These are phyloP conservation scores for Phycomyces blakesleeanus DNA, from an alignment of 192 early-diverging fungal species.

Conservation along the genomic window DNA sequence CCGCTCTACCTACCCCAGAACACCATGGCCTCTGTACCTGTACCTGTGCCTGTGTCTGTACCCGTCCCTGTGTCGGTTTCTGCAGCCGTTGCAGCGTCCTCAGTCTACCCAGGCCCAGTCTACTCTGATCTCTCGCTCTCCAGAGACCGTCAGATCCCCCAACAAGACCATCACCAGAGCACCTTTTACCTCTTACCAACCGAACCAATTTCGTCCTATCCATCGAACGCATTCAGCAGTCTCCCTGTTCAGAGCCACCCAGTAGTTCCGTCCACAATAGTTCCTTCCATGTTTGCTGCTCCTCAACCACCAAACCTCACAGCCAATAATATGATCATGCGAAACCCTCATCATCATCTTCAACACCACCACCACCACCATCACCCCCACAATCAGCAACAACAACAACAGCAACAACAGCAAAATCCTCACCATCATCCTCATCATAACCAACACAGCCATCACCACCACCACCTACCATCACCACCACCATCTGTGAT, in stretches of 20 bases:
- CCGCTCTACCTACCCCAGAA: background rate
- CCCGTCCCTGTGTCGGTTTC: no score
- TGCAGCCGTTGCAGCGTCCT: background rate
- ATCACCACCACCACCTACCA: conserved; percentile 15
- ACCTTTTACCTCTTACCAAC: conserved; percentile 2
- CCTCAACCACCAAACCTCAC: background rate
- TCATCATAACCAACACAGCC: background rate
- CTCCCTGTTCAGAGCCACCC: background rate
- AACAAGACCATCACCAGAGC: conserved; percentile 5
- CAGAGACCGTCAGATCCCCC: background rate
- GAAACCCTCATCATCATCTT: background rate
- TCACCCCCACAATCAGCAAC: conserved; percentile 15
- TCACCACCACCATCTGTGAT: conserved; percentile 19
- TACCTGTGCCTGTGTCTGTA: no score
- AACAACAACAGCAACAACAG: background rate
- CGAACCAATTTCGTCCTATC: conserved; percentile 1
- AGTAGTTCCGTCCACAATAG: background rate
- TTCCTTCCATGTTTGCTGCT: conserved; percentile 10
- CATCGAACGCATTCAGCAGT: background rate
- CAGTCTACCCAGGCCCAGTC: background rate
- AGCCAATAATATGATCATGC: no score
- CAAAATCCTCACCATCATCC: background rate
- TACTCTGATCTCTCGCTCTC: background rate
- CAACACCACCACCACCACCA: conserved; percentile 13
- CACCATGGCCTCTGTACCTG: background rate